phyloP scores from a whole-genome alignment of 2,329 filamentous ascomycete genomes.

The Gliomastix tumulicola region DNA sequence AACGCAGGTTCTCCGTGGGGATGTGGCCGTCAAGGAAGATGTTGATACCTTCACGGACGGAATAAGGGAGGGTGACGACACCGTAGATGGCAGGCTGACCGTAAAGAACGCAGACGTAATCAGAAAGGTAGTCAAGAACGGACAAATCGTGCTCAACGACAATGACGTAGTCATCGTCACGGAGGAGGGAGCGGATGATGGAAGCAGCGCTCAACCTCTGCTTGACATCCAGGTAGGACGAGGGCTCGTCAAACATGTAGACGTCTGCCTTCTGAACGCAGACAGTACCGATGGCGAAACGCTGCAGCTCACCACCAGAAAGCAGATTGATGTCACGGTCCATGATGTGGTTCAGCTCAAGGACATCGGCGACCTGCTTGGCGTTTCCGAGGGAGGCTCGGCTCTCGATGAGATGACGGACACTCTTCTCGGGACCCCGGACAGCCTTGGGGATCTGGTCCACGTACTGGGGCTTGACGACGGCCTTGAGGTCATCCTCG shows the following conservation, averaged over 20 bases:
- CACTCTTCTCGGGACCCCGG: constrained; percentile 71
- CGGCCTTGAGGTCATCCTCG: constrained; percentile 93
- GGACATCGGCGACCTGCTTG: constrained; percentile 72
- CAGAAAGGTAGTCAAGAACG: constrained; percentile 95
- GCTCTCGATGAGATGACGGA: constrained; percentile 70
- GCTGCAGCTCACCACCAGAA: constrained; percentile 95
- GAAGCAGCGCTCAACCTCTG: constrained; percentile 89
- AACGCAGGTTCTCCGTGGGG: constrained; percentile 95
- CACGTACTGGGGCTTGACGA: constrained; percentile 98
- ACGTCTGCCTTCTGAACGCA: constrained; percentile 95
- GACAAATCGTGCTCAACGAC: constrained; percentile 99
- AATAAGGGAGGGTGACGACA: constrained; percentile 92
- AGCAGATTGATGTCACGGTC: constrained; percentile 86
- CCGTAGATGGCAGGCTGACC: constrained; percentile 93
- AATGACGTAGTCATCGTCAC: constrained; percentile 90
- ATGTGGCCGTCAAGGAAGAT: constrained; percentile 98
- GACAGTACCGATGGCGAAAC: constrained; percentile 93
- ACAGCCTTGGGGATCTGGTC: constrained; percentile 95
- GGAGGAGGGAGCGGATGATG: constrained; percentile 85
- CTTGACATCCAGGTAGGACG: constrained; percentile 98
- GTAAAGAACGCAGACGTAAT: constrained; percentile 97
- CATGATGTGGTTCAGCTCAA: constrained; percentile 84
- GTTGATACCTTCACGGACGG: constrained; percentile 97
- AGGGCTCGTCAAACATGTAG: constrained; percentile 99
- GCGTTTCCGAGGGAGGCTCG: constrained; percentile 73